Percentiles rank a stretch among this genome's conserved stretches.
These are phyloP conservation scores for Fusarium temperatum DNA, from an alignment of 2,329 filamentous ascomycete species.

Conservation along the genomic window DNA sequence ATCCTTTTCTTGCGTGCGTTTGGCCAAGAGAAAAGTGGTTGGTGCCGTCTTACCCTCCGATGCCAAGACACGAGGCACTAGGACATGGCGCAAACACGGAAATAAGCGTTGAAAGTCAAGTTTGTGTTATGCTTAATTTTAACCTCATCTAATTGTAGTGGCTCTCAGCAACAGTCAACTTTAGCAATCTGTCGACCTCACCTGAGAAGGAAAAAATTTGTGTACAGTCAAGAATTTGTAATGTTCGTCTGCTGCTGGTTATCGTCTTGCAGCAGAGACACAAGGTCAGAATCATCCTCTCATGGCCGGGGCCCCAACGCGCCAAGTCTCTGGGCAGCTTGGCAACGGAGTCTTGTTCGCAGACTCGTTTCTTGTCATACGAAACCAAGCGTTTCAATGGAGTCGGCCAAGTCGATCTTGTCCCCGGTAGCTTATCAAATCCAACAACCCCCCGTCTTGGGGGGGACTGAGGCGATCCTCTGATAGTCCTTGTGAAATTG, in stretches of 20 bases:
- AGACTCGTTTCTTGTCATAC: conserved; percentile 15
- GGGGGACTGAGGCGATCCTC: background rate
- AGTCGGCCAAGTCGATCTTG: conserved; percentile 32
- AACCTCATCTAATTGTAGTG: background rate
- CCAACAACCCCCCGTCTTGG: background rate
- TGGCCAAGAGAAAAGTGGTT: conserved; percentile 2
- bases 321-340: conserved; percentile 36
- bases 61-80: conserved; percentile 10
- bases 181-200: background rate
- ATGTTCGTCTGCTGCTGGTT: background rate
- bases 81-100: conserved; percentile 24
- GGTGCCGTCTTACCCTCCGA: conserved; percentile 20
- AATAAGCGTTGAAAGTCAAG: conserved; percentile 5
- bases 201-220: background rate
- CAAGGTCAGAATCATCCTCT: conserved; percentile 13
- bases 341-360: conserved; percentile 30
- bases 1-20: background rate
- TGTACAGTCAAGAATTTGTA: background rate
- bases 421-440: background rate
- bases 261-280: conserved; percentile 4
- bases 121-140: conserved; percentile 31
- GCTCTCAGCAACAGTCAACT: background rate
- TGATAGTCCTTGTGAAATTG: background rate
- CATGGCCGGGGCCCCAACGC: background rate
- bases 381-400: conserved; percentile 17